These are phyloP conservation scores for Mycotypha africana DNA, from an alignment of 371 early-diverging fungal species.

Conservation along the genomic window DNA sequence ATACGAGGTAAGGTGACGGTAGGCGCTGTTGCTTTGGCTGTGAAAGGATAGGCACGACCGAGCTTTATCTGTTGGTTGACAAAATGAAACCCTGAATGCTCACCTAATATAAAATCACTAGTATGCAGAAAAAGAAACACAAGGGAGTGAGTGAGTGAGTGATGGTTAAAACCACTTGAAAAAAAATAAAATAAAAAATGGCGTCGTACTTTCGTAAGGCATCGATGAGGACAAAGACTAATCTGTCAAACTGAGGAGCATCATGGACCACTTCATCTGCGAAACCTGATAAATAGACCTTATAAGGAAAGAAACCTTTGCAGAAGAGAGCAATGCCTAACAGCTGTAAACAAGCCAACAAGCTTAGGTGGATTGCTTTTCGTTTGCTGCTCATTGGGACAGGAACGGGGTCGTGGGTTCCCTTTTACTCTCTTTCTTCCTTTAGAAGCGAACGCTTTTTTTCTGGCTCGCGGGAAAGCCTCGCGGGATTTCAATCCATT, in stretches of 20 bases:
- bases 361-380: conserved; percentile 5
- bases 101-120: not conserved
- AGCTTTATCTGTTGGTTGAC: conserved; percentile 26
- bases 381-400: not conserved
- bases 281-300: conserved; percentile 58
- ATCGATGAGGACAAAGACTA: conserved; percentile 76
- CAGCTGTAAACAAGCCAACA: conserved; percentile 46
- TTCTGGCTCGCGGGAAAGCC: not conserved
- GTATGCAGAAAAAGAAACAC: no score
- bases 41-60: conserved; percentile 56
- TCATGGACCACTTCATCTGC: conserved; percentile 27
- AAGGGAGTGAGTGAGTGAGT: no score
- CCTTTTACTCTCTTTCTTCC: no score
- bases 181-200: not conserved
- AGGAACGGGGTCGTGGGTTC: no score
- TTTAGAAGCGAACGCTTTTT: no score
- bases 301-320: conserved; percentile 79
- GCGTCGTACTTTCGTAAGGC: conserved; percentile 59
- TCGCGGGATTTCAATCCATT: not conserved
- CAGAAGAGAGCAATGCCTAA: conserved; percentile 60
- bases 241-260: conserved; percentile 58
- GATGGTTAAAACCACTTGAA: not conserved
- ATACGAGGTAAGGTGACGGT: conserved; percentile 95
- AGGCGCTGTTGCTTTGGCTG: conserved; percentile 77
- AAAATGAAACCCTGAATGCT: not conserved